Conservation (phyloP, 2,329 filamentous ascomycete genomes). For the Penicillium crustosum region DNA sequence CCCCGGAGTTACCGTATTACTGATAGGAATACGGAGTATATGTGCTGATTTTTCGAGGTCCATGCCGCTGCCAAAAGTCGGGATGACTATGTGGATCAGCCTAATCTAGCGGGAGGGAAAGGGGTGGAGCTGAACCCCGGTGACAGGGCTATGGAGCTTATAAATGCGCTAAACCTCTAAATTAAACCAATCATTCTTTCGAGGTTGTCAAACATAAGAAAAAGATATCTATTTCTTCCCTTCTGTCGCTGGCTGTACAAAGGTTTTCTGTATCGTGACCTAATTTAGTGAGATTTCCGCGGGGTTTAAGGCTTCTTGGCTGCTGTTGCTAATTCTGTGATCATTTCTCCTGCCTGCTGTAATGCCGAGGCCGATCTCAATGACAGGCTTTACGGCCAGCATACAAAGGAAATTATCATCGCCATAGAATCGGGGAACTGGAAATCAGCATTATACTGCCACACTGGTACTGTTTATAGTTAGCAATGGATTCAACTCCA, state of each 20-base stretch:
- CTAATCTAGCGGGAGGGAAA: neutral
- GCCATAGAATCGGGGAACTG: too few species aligned
- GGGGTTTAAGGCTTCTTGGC: conserved; percentile 9
- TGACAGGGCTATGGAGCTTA: neutral
- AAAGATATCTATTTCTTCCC: neutral
- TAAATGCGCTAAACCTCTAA: neutral
- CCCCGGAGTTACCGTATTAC: neutral
- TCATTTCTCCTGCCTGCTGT: conserved; percentile 38
- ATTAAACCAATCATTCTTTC: neutral
- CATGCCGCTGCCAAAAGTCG: neutral
- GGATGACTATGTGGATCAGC: neutral
- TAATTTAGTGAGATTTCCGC: neutral
- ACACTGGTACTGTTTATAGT: too few species aligned
- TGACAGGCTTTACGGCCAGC: conserved; percentile 14
- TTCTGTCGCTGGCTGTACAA: conserved; percentile 5
- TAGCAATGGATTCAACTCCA: too few species aligned
- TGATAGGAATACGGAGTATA: too few species aligned
- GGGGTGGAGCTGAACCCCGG: neutral
- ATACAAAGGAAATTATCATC: too few species aligned
- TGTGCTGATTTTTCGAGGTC: neutral
- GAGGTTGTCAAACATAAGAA: neutral
- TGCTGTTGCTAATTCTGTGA: conserved; percentile 3
- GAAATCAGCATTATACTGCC: too few species aligned
- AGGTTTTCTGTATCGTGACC: conserved; percentile 13
- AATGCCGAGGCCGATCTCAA: conserved; percentile 36